Evolutionary conservation across 108 stramenopile species (phyloP), one percentile per base, ranked within the genome.

Genomic region (Schizochytrium sp.): DNA sequence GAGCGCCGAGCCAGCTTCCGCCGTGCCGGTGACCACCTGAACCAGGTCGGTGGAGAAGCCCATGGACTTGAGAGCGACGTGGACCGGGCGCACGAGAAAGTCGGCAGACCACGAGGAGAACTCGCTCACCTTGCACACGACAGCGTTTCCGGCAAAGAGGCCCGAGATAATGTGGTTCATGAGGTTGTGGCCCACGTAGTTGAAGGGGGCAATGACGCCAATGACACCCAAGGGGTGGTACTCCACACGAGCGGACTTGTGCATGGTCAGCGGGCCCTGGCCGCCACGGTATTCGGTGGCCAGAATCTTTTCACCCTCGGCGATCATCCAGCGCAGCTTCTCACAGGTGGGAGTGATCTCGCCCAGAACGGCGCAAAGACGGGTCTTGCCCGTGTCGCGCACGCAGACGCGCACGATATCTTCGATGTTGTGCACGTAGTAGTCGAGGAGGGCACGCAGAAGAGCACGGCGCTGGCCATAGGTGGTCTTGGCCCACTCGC

Each of bases 191-290:
- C 97, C 98, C 41, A 98, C 88, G 92, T 99, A 99, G 89, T 99
- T 99, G 98, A 98, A 99, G 5, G 99, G 99, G 5, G 97, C 99
- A 90, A 99, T 98, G 60, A 97, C 95, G 0, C 97, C 98, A 58
- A 99, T 91, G 55, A 99, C 96, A 14, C 99, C 99, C 58, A 98
- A 58, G 1, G 99, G 99, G 19, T 97, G 96, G 91, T 97, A 99
- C 90, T 99, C 97, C 18, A 99, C 98, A 89, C 96, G 95, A 41
- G 96, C 98, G 18, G 89, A 93, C 93, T 99, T 99, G 93, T 98
- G 96, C 76, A 83, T 53, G 93, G 96, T 89, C 97, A 98, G 96
- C 95, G 98, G 93, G 87, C 94, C 96, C 60, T 97, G 97, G 1
- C 95, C 93, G 0, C 93, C 93, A n/a, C 99, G 96, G n/a, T 91